phyloP scores from a whole-genome alignment of 139 green algal species.

The Chlamydomonas sphaeroides region DNA sequence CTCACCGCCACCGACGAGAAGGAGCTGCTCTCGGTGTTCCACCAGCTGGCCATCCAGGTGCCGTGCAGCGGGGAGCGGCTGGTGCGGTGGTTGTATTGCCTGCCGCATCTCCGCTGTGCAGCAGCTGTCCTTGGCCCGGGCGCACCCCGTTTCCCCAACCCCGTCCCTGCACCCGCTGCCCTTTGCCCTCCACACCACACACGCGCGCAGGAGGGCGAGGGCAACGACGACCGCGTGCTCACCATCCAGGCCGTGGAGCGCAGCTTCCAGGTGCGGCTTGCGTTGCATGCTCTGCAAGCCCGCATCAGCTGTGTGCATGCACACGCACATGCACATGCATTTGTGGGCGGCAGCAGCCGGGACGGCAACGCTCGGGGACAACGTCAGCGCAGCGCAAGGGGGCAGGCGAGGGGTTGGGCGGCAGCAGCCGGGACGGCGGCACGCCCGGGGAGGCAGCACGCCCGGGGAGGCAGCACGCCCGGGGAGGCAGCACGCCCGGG shows the following conservation, averaged over 20 bases:
- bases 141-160: no score
- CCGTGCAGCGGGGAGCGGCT: not conserved
- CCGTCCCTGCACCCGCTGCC: no score
- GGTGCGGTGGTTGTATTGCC: not conserved
- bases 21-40: conserved; percentile 37
- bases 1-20: conserved; percentile 34
- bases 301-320: no score
- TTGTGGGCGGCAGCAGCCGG: not conserved
- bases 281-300: no score
- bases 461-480: no score
- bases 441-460: no score
- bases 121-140: no score
- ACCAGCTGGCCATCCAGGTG: conserved; percentile 36
- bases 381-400: no score
- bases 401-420: no score
- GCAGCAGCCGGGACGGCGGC: not conserved
- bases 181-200: no score
- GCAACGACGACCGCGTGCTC: conserved; percentile 9
- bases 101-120: no score
- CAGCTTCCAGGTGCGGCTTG: conserved; percentile 22
- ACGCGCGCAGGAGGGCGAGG: not conserved
- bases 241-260: conserved; percentile 27
- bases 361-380: not conserved
- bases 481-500: no score
- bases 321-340: not conserved